A percentile compares a stretch with the other conserved stretches of the same genome.
Evolutionary conservation across 176 grass and related monocot species (phyloP).

Genomic region (Triticum urartu): DNA sequence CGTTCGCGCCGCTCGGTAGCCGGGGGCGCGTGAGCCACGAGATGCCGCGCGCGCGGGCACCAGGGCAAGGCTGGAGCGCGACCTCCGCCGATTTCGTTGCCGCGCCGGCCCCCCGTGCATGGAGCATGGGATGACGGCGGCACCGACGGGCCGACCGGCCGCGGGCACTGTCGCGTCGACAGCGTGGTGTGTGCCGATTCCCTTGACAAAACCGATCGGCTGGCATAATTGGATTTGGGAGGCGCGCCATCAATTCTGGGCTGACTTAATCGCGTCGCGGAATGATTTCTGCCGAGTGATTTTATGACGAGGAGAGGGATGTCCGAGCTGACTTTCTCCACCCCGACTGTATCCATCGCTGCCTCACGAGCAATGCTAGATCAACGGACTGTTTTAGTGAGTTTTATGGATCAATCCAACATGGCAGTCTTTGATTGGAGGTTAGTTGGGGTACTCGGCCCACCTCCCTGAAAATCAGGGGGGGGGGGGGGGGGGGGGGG

Average conservation of each 20-base stretch:
- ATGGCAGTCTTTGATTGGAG: too few species aligned
- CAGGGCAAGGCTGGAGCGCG: background rate
- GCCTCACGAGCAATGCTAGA: too few species aligned
- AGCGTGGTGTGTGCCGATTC: background rate
- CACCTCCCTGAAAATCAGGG: too few species aligned
- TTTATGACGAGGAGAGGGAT: background rate
- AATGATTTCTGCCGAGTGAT: background rate
- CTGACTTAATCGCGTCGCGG: background rate
- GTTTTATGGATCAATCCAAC: too few species aligned
- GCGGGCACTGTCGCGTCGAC: background rate
- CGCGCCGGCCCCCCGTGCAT: background rate
- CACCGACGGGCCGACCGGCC: background rate
- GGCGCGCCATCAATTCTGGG: background rate
- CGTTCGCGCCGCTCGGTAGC: too few species aligned
- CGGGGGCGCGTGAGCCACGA: background rate
- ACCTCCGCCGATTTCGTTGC: too few species aligned
- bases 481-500: too few species aligned
- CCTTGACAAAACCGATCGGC: background rate
- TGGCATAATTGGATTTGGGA: background rate
- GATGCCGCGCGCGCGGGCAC: background rate
- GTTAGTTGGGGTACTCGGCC: too few species aligned
- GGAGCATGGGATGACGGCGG: background rate
- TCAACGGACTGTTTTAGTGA: too few species aligned
- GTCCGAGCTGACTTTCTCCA: background rate
- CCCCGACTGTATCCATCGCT: background rate